Evolutionary conservation across 2,329 filamentous ascomycete genomes (phyloP), one percentile per base, ranked within the genome.

Genomic region (Rhinocladiella mackenziei): DNA sequence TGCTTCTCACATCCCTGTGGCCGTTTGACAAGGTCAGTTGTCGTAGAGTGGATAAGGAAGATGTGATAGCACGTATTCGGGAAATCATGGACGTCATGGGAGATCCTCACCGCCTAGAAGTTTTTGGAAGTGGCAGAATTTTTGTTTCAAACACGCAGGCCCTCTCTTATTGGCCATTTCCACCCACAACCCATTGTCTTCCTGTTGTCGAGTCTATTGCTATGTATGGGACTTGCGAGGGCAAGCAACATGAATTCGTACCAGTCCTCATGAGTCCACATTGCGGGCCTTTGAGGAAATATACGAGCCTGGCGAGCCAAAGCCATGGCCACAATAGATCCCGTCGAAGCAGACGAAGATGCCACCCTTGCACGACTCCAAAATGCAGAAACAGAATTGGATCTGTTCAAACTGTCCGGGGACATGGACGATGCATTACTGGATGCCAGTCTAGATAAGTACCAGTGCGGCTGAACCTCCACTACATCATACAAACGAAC

Each of bases 391-490:
- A 69, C 81, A 68, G 65, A 80, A 54, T 61, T 82, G 19, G 77
- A 80, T 6, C 77, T 81, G 40, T 73, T 72, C 18, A 65, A 71
- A 49, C 79, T 78, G 70, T 81, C 82, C 59, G 67, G 72, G 51
- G 67, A 66, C 15, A 62, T 83, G 39, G 80, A 84, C 56, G 75
- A 80, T 34, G 78, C 81, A 54, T 67, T 97, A 59, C 70, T 94
- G 20, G 79, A 89, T 58, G 81, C 87, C 40, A 92, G 86, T 62
- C 87, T 94, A 62, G 81, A 86, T 55, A 81, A 91, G 62, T 95
- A 95, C 64, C 72, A 84, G 81, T 89, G 76, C 56, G 81, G 63
- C 18, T 17, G 19, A 15, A n/a, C 20, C 28, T 32, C 19, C 23
- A 45, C 23, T 9, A 17, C 9, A 39, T 20, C 48, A 54, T 38